Evolutionary conservation across 2,329 filamentous ascomycete genomes (phyloP).

Genomic region (Sporothrix phasma): DNA sequence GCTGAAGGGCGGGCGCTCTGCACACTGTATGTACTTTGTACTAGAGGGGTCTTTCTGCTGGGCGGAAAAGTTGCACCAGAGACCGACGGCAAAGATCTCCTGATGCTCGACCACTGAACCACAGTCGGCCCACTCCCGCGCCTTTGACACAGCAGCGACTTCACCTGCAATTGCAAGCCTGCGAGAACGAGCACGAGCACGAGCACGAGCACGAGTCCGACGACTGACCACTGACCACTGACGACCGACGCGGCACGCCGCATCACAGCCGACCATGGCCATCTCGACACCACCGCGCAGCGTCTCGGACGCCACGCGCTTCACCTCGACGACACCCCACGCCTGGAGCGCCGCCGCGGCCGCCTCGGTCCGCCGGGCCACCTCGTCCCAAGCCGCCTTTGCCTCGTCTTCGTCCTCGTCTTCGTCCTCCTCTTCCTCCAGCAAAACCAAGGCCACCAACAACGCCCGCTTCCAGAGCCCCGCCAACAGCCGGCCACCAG

Average conservation of each 20-base stretch:
- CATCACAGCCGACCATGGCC: constrained; percentile 12
- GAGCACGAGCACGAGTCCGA: no score
- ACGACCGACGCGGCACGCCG: neutral
- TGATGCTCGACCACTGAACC: neutral
- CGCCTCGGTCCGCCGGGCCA: constrained; percentile 19
- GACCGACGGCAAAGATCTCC: neutral
- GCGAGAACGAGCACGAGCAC: no score
- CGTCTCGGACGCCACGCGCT: constrained; percentile 71
- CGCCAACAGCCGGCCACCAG: neutral
- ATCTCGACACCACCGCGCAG: constrained; percentile 41
- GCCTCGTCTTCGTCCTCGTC: constrained; percentile 13
- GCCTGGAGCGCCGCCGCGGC: constrained; percentile 51
- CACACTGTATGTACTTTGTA: neutral
- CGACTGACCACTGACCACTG: neutral
- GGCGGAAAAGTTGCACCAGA: neutral
- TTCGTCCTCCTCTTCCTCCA: constrained; percentile 9
- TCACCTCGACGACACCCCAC: constrained; percentile 60
- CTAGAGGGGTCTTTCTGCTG: neutral
- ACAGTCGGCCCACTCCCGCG: neutral
- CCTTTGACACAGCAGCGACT: neutral
- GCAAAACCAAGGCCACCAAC: no score
- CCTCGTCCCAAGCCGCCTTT: neutral
- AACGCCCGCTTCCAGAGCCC: constrained; percentile 18
- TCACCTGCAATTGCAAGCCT: neutral
- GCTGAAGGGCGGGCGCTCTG: no score